Base-by-base conservation (phyloP, 495 filamentous ascomycete genomes). In the Collariella sp. region DNA sequence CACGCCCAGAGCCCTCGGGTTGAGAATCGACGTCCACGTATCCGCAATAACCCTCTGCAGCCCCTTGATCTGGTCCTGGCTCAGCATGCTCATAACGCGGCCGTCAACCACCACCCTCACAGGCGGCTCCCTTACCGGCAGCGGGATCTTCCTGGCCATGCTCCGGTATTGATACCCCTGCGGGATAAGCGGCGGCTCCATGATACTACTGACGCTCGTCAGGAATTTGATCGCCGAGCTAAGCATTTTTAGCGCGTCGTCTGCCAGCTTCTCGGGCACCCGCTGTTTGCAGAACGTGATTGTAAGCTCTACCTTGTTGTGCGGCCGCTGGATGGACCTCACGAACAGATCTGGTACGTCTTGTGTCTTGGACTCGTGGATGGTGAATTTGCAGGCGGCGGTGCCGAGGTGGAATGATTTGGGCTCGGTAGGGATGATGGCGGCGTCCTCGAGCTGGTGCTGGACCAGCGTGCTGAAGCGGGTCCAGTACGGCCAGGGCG, bases 401-500 rank as follows among this genome's bases (percentile, higher is more conserved):
- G 62, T 43, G 31, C 72, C 74, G 19, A 76, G 66, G 46, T 67
- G 63, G 49, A 76, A 75, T 2, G 61, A 53, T 55, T 69, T 67
- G 18, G 62, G 56, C 46, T 68, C 68, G 6, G 52, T 29, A 0
- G 67, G 60, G 46, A 44, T 56, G 48, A 70, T 65, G 20, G 62
- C 61, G 2, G 61, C 62, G 46, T 72, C 67, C 39, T 72, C 66
- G 57, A 58, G 62, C 53, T 68, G 70, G 43, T 76, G 74, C 41
- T 71, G 70, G 3, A 77, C 66, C 11, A 75, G 53, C 0, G 67
- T 70, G 58, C 72, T 74, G 57, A 77, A 74, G 1, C 72, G 72
- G 5, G 71, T 71, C 74, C 74, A 77, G 22, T 74, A 72, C 3
- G 73, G 72, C 74, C 74, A 77, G 0, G 68, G 50, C 12, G 74